These are phyloP conservation scores for Plasmodium vivax DNA, from an alignment of 169 alveolate species.

Conservation along the genomic window DNA sequence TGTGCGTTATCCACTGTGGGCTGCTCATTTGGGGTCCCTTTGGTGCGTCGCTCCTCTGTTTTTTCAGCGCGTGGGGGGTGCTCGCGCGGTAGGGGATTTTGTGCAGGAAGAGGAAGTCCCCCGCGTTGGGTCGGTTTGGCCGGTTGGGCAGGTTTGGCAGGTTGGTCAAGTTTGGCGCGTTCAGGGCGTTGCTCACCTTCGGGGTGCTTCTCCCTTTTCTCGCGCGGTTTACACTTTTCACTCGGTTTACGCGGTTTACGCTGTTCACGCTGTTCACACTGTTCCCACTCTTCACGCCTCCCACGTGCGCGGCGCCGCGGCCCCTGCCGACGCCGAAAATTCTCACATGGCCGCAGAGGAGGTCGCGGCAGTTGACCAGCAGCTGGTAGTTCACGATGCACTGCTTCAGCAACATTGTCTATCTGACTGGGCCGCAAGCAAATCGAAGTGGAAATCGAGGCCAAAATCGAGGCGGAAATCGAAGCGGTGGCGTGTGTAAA, in stretches of 20 bases:
- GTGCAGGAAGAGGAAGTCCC: neutral
- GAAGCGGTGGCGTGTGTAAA: neutral
- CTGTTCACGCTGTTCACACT: neutral
- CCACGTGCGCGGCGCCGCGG: neutral
- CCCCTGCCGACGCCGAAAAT: neutral
- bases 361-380: neutral
- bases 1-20: neutral
- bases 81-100: neutral
- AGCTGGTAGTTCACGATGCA: neutral
- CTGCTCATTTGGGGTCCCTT: neutral
- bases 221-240: neutral
- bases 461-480: neutral
- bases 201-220: neutral
- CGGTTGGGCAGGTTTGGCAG: neutral
- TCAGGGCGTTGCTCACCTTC: neutral
- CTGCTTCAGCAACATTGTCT: conserved; percentile 17
- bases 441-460: neutral
- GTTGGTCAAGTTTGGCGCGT: no score
- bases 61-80: neutral
- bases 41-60: neutral
- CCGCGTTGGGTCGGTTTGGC: neutral
- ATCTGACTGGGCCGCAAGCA: neutral
- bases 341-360: neutral
- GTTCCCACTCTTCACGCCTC: neutral
- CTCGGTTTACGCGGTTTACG: neutral